These are phyloP conservation scores for Gryganskiella cystojenkinii DNA, from an alignment of 192 early-diverging fungal species.

Conservation along the genomic window DNA sequence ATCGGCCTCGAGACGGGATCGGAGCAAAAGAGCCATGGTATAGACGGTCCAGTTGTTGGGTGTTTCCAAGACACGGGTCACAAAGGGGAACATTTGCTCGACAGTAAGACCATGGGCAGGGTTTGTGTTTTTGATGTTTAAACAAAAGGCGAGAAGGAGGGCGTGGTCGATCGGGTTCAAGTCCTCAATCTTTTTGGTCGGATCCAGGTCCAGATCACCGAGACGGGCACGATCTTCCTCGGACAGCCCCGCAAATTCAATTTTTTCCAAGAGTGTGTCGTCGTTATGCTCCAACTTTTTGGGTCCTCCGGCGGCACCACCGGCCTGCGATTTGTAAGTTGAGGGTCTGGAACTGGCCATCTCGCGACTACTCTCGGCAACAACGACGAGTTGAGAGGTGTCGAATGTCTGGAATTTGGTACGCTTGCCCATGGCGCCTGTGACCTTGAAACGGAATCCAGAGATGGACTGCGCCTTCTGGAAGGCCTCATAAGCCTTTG, in stretches of 20 bases:
- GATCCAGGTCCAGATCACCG: slow-evolving; percentile 48
- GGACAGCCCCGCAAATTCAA: slow-evolving; percentile 66
- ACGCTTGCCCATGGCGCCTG: slow-evolving; percentile 89
- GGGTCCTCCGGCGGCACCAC: slow-evolving; percentile 58
- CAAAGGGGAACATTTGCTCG: slow-evolving; percentile 97
- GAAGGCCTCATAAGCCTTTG: slow-evolving; percentile 71
- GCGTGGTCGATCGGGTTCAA: slow-evolving; percentile 88
- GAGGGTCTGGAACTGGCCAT: slow-evolving; percentile 39
- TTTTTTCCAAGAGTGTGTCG: slow-evolving; percentile 90
- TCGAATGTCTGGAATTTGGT: slow-evolving; percentile 95
- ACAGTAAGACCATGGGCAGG: slow-evolving; percentile 92
- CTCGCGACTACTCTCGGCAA: slow-evolving; percentile 79
- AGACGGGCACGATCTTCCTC: slow-evolving; percentile 58
- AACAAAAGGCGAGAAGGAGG: slow-evolving; percentile 87
- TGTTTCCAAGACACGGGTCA: slow-evolving; percentile 89
- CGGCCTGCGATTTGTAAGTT: slow-evolving; percentile 29
- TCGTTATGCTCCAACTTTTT: slow-evolving; percentile 88
- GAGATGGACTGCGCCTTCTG: slow-evolving; percentile 80
- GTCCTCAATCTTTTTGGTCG: slow-evolving; percentile 68
- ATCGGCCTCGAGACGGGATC: slow-evolving; percentile 89
- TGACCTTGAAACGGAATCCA: slow-evolving; percentile 86
- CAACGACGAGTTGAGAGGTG: slow-evolving; percentile 90
- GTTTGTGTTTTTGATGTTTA: slow-evolving; percentile 97
- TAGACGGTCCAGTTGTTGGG: slow-evolving; percentile 98
- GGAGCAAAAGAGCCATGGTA: slow-evolving; percentile 93